These are phyloP conservation scores for Hamamelis virginiana DNA, from an alignment of 164 flowering plant genomes.

Conservation along the genomic window DNA sequence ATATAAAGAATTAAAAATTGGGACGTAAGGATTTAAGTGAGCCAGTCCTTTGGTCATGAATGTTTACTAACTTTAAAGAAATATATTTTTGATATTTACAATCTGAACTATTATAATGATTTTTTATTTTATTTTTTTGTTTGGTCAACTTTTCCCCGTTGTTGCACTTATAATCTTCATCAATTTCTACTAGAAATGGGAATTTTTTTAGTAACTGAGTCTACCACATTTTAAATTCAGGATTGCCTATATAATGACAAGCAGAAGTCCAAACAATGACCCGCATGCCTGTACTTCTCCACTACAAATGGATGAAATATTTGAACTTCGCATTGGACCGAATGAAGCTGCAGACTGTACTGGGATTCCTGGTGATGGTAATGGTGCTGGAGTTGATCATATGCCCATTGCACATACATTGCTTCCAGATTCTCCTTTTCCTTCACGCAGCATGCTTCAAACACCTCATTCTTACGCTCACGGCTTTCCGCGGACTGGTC, in stretches of 20 bases:
- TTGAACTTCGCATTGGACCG: neutral
- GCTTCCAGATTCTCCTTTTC: conserved; percentile 2
- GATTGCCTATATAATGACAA: neutral
- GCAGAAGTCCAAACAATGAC: neutral
- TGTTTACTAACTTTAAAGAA: no score
- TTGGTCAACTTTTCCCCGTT: neutral
- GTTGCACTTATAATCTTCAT: neutral
- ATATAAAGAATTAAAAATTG: no score
- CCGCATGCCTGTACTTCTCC: neutral
- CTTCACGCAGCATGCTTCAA: neutral
- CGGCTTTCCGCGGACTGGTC: neutral
- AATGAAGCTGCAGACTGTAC: conserved; percentile 4
- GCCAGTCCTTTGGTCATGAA: no score
- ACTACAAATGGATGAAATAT: neutral
- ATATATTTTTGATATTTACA: no score
- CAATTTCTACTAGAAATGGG: neutral
- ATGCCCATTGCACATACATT: neutral
- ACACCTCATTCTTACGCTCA: neutral
- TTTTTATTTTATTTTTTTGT: no score
- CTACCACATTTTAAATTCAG: neutral
- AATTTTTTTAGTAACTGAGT: neutral
- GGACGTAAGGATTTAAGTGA: no score
- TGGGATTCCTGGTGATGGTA: neutral
- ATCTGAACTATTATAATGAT: no score
- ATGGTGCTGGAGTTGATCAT: conserved; percentile 5